Base-by-base conservation (phyloP, 1,139 yeast species). In the Meyerozyma athensensis region DNA sequence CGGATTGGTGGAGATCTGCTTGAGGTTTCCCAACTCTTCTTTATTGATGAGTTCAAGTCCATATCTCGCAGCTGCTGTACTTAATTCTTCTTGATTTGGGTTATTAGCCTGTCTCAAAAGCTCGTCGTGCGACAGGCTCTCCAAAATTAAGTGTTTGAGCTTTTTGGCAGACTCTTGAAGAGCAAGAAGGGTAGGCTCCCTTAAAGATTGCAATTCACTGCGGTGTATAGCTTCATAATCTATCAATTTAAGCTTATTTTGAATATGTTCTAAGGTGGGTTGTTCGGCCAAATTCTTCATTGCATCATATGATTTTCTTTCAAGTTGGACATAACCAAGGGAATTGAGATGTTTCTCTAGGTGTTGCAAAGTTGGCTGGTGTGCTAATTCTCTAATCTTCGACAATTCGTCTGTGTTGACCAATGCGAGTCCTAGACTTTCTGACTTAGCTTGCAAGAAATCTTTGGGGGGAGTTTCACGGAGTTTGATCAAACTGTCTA, bases 61-160 rank as follows among this genome's bases (percentile, higher is more conserved):
- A n/a, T n/a, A n/a, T n/a, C n/a, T n/a, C n/a, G n/a, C n/a, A n/a
- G 32, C 32, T 9, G 12, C 19, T 7, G 19, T 10, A 28, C 20
- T 10, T 3, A 28, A 24, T 14, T 42, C 37, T 9, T 50, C 54
- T 6, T 41, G 19, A 1, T 50, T 41, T 8, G 59, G 58, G 26
- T 65, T 66, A 40, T 64, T 52, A 68, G 39, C 67, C 72, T 2
- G 45, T 37, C 39, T 57, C 55, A 3, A 61, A 43, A 38, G 68
- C 49, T 0, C 72, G 61, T 2, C 65, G 58, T 39, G 66, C 56
- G n/a, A 60, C 58, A 37, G 54, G 58, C 24, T 44, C 56, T 34
- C 65, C 69, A 2, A 14, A 3, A 13, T n/a, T n/a, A 13, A 4
- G 7, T 28, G 19, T n/a, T 28, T 18, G 10, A 10, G 14, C 17